Percentiles rank a stretch among this genome's conserved stretches.
Conservation (phyloP, 2,329 filamentous ascomycete genomes). For the Bisporella sp. region DNA sequence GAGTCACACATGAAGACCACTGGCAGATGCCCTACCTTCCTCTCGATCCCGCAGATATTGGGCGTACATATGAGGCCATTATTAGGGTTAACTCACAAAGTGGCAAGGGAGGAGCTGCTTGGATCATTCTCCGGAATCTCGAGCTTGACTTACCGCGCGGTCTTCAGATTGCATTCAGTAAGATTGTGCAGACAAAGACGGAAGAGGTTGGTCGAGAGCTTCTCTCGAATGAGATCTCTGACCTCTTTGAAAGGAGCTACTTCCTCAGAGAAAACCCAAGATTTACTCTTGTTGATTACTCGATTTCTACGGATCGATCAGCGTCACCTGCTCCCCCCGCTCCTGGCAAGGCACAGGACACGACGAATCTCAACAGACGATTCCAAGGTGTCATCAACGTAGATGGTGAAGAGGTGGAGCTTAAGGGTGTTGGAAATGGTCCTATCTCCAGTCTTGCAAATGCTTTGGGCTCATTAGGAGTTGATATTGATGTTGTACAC, state of each 20-base stretch:
- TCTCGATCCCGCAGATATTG: slow-evolving; percentile 87
- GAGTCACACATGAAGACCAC: slow-evolving; percentile 52
- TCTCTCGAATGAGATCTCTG: slow-evolving; percentile 72
- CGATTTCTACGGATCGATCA: slow-evolving; percentile 78
- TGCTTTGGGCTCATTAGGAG: slow-evolving; percentile 69
- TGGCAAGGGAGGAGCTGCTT: slow-evolving; percentile 90
- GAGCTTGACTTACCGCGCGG: slow-evolving; percentile 89
- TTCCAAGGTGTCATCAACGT: slow-evolving; percentile 83
- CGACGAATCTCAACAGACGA: slow-evolving; percentile 68
- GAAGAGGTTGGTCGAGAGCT: slow-evolving; percentile 81
- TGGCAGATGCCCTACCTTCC: slow-evolving; percentile 92
- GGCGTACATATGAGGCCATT: slow-evolving; percentile 93
- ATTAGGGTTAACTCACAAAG: slow-evolving; percentile 97
- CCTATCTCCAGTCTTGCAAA: slow-evolving; percentile 84
- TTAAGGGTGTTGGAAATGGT: slow-evolving; percentile 79
- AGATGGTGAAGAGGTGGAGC: slow-evolving; percentile 70
- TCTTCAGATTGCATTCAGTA: slow-evolving; percentile 85
- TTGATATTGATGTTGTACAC: slow-evolving; percentile 84
- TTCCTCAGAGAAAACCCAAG: slow-evolving; percentile 76
- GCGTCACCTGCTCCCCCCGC: slow-evolving; percentile 62
- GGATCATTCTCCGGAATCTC: slow-evolving; percentile 84
- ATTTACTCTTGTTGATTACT: slow-evolving; percentile 86
- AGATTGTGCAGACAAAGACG: slow-evolving; percentile 74
- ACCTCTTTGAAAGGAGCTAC: slow-evolving; percentile 84
- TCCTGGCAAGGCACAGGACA: slow-evolving; percentile 67